phyloP scores from a whole-genome alignment of 768 basidiomycete genomes.

The Boletus rufocinnamomeus region DNA sequence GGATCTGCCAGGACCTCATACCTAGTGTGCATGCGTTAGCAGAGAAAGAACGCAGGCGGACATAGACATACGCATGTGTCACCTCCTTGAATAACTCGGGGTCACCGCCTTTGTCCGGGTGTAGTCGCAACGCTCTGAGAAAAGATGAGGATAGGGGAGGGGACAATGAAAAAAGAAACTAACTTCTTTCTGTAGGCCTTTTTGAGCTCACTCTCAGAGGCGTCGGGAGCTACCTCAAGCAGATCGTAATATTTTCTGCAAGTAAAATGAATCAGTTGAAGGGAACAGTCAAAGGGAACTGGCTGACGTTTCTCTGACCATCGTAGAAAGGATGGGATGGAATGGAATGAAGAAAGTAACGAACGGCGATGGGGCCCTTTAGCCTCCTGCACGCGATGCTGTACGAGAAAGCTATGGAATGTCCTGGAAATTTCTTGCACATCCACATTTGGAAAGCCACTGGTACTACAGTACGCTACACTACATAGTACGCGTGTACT shows the following conservation, averaged over 20 bases:
- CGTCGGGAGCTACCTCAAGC: constrained; percentile 78
- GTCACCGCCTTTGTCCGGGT: constrained; percentile 95
- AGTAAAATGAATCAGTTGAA: constrained; percentile 1
- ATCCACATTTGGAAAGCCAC: constrained; percentile 24
- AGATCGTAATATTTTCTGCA: constrained; percentile 89
- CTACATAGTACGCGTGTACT: neutral
- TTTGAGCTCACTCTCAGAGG: constrained; percentile 85
- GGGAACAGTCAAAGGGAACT: neutral
- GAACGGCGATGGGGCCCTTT: constrained; percentile 24
- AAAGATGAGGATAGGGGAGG: constrained; percentile 9
- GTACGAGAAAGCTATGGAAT: constrained; percentile 40
- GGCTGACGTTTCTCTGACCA: constrained; percentile 70
- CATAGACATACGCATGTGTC: constrained; percentile 78
- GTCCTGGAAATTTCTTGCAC: constrained; percentile 29
- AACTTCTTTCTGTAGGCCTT: constrained; percentile 96
- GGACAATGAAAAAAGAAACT: constrained; percentile 9
- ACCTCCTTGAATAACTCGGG: constrained; percentile 98
- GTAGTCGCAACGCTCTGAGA: constrained; percentile 74
- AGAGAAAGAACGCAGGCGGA: neutral
- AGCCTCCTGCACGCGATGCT: constrained; percentile 31
- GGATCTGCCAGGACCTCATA: constrained; percentile 93
- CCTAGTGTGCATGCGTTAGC: constrained; percentile 41
- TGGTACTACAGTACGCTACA: neutral
- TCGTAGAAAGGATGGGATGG: constrained; percentile 31
- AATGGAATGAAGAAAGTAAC: constrained; percentile 17